Percentiles rank a stretch among this genome's conserved stretches.
phyloP scores from a whole-genome alignment of 768 basidiomycete species.

The Hortiboletus campestris region DNA sequence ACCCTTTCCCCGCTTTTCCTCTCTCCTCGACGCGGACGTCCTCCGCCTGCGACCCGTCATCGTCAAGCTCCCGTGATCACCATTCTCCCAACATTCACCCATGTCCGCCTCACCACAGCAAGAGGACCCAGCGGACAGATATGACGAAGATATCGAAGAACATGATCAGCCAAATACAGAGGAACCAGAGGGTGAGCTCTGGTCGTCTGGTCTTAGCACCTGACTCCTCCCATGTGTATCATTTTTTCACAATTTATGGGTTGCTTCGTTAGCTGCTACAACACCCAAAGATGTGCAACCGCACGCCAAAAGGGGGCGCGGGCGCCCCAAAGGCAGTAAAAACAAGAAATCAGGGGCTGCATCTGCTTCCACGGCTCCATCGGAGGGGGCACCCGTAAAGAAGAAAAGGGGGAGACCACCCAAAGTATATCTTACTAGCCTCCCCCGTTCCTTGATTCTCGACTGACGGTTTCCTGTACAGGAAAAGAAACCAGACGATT shows the following conservation, averaged over 20 bases:
- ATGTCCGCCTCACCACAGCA: conserved; percentile 67
- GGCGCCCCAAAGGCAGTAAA: conserved; percentile 89
- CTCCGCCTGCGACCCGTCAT: conserved; percentile 19
- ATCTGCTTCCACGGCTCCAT: conserved; percentile 26
- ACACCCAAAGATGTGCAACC: conserved; percentile 38
- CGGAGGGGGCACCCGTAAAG: conserved; percentile 35
- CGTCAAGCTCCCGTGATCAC: conserved; percentile 26
- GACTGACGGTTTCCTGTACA: conserved; percentile 13
- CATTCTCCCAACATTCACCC: conserved; percentile 21
- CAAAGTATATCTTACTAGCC: conserved; percentile 38
- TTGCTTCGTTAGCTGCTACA: conserved; percentile 37
- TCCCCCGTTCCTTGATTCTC: conserved; percentile 23
- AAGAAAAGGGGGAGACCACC: conserved; percentile 51
- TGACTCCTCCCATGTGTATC: conserved; percentile 11
- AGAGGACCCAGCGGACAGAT: conserved; percentile 54
- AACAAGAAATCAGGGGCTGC: conserved; percentile 52
- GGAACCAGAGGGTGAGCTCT: conserved; percentile 31
- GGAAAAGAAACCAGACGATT: conserved; percentile 41
- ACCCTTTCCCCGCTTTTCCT: conserved; percentile 64
- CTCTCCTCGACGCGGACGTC: conserved; percentile 40
- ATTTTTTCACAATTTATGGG: conserved; percentile 21
- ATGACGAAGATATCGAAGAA: conserved; percentile 57
- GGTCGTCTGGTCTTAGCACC: conserved; percentile 11
- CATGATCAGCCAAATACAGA: conserved; percentile 41
- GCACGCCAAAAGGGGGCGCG: conserved; percentile 70